Evolutionary conservation across 2,329 filamentous ascomycete species (phyloP), one percentile per base, ranked within the genome.

Genomic region (Ambrosiella beaveri): DNA sequence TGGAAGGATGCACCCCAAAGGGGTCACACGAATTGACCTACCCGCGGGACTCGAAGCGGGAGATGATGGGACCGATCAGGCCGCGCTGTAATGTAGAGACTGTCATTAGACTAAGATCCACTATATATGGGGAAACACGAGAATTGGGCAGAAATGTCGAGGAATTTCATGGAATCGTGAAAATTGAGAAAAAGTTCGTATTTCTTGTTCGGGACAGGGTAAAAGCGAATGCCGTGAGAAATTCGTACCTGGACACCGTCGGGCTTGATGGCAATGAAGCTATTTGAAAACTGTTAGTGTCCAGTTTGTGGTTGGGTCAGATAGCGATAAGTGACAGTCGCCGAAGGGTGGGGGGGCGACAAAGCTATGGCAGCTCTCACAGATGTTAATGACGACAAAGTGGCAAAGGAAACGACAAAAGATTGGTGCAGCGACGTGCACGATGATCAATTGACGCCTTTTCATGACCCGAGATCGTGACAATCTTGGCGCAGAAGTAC

Each of bases 201-300:
- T n/a, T 41, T 45, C 54, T 54, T 38, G 15, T 40, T 39, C 37
- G 11, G 45, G 47, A 15, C 36, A 17, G 37, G 36, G 12, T 27
- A 41, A 53, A 17, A 19, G 54, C 15, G 8, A 27, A 7, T 37
- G 52, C 17, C 37, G 55, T 59, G 5, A 19, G n/a, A 27, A 41
- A 36, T 55, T 50, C 76, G 66, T 84, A 95, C 89, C 85, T 96
- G 93, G 77, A 97, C 93, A 74, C 93, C 93, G 78, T 97, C 93
- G 68, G 91, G 93, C 89, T 98, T 98, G 83, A 98, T 88, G 73
- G 93, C 93, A 82, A 97, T 97, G 87, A 97, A 97, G 79, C 91
- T 97, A 69, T 17, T 38, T 49, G 44, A 35, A 55, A 19, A 39
- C 53, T 55, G 51, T 58, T 57, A 59, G 36, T 45, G n/a, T 8